These are phyloP conservation scores for Tetrahymena elliotti DNA, from an alignment of 73 alveolate genomes.

Conservation along the genomic window DNA sequence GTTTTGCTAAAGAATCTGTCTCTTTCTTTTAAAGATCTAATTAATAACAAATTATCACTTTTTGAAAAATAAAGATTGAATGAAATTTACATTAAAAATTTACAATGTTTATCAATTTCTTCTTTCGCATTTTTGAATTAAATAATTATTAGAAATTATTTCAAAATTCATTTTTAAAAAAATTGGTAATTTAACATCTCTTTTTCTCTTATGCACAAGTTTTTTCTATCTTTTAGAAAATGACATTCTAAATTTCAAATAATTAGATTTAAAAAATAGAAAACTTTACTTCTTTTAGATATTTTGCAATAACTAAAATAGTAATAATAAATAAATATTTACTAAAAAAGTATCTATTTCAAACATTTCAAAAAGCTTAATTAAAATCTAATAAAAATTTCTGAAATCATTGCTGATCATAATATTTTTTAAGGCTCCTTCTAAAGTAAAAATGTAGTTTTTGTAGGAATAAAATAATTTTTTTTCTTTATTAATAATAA, in stretches of 20 bases:
- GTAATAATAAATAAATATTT: no score
- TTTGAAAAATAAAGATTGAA: background rate
- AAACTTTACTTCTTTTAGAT: no score
- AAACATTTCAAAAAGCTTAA: no score
- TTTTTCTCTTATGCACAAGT: background rate
- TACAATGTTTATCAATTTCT: background rate
- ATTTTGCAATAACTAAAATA: no score
- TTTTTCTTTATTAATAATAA: no score
- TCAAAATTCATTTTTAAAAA: background rate
- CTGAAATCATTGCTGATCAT: no score
- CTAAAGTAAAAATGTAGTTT: no score
- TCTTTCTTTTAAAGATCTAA: background rate
- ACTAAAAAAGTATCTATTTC: no score
- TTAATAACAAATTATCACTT: no score
- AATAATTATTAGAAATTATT: background rate
- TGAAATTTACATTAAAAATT: background rate
- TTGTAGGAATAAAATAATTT: no score
- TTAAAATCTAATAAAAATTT: no score
- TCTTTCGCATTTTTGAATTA: background rate
- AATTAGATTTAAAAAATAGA: background rate
- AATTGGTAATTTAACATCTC: background rate
- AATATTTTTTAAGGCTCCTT: no score
- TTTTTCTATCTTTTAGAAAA: background rate
- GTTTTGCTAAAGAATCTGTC: background rate
- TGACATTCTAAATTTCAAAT: background rate